These are phyloP conservation scores for Metschnikowia henanensis DNA, from an alignment of 805 yeast genomes.

Conservation along the genomic window DNA sequence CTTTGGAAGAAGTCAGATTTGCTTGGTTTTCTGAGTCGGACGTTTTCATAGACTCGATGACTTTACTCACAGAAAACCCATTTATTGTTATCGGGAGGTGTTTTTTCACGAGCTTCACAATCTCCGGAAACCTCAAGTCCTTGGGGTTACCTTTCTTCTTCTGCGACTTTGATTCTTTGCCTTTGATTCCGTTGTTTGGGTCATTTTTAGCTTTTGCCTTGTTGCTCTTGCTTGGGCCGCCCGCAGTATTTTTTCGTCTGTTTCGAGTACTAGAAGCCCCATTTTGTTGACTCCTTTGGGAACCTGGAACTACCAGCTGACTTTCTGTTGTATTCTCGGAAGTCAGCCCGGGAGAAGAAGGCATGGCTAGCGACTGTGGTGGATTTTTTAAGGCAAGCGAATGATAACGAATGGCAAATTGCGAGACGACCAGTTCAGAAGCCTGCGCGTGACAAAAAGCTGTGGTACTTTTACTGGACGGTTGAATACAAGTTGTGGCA, in stretches of 20 bases:
- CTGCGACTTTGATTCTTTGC: constrained; percentile 8
- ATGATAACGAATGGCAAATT: background rate
- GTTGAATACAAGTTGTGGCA: no score
- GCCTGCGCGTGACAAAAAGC: background rate
- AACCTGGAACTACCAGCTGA: background rate
- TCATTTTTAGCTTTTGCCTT: background rate
- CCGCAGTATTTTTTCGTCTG: background rate
- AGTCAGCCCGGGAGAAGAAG: no score
- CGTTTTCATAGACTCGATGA: constrained; percentile 10
- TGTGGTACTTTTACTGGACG: no score
- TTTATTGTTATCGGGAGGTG: constrained; percentile 39
- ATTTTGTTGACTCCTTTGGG: background rate
- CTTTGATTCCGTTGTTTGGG: background rate
- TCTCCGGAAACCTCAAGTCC: constrained; percentile 28
- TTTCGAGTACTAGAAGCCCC: background rate
- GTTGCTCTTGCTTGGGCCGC: background rate
- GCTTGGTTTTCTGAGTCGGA: no score
- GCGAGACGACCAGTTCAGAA: background rate
- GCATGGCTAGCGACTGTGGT: no score
- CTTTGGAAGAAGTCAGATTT: background rate
- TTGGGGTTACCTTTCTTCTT: constrained; percentile 9
- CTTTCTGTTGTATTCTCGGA: no score
- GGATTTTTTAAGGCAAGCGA: no score
- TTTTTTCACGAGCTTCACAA: constrained; percentile 32
- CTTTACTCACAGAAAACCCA: constrained; percentile 25